Base-by-base conservation (phyloP, 257 asterid genomes). In the Handroanthus guayacan region DNA sequence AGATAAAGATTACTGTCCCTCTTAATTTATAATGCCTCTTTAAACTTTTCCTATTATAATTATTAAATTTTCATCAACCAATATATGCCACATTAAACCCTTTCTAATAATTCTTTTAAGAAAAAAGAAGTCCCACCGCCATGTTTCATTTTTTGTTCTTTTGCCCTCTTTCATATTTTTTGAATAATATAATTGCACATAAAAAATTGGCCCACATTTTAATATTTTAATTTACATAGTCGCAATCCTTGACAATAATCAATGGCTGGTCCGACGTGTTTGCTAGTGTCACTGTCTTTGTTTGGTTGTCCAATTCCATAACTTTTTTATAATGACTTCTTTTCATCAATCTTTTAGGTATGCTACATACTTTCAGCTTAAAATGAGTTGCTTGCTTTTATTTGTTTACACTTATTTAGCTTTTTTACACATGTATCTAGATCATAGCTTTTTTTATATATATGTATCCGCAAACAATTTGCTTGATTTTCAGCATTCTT, bases 221-320 rank as follows among this genome's bases (percentile, higher is more conserved):
- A 57, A 58, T 71, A 64, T 50, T 51, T 1, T 16, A 62, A 67
- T 41, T 8, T 14, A 55, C 39, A 73, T 41, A 14, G 81, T 80
- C 80, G 62, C 60, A 17, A 63, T 60, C 65, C 70, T 78, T 84
- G 76, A 69, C 77, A 76, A 60, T 72, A 72, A 76, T 68, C 34
- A 58, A 73, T 72, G 60, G 69, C 41, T 81, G 78, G 84, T 81
- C 86, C 79, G 65, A 76, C 76, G 84, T 81, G 84, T 78, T 71
- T 47, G 67, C 78, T 60, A 51, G 60, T 80, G 85, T 37, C 41
- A 20, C 61, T 57, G 81, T 57, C 75, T 39, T 52, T 66, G 60
- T 71, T 75, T 58, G 81, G 79, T 71, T 70, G 67, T 71, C 80
- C 77, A 55, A 69, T 66, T 81, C 72, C 68, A 61, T 60, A 43